Base-by-base conservation (phyloP, 768 basidiomycete species). In the Termitomyces sp. region DNA sequence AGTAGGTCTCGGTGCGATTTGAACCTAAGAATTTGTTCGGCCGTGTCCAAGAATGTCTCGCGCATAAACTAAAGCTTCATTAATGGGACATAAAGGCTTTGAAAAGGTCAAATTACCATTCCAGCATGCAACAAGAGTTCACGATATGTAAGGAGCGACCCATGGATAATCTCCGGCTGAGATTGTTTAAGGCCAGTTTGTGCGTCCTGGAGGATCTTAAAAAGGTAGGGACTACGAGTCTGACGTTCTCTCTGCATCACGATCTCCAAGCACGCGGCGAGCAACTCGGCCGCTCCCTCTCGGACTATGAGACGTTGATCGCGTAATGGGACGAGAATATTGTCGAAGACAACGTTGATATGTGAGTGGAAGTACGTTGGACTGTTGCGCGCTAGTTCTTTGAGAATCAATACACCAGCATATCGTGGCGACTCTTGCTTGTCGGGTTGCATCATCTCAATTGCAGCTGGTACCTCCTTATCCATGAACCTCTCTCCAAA, bases 221-320 rank as follows among this genome's bases (percentile, higher is more conserved):
- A 73, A 56, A 95, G 79, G 65, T 87, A 91, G 48, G 80, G 76
- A 64, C 77, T 87, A 53, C 79, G 82, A 0, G 80, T 75, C 63
- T 86, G 82, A 20, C 88, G 81, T 65, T 92, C 86, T 67, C 93
- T 75, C 62, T 81, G 77, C 28, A 84, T 83, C 10, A 96, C 85
- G 58, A 98, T 96, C 65, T 93, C 90, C 48, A 98, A 73, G 69
- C 94, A 96, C 1, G 90, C 90, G 0, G 94, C 92, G n/a, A 99
- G 78, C 4, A 98, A 81, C 64, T 96, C 92, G 0, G 94, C 93
- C 0, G 95, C 94, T 33, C 92, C 90, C 71, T 98, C 96, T 56
- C 96, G 78, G 13, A 98, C 92, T 68, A 92, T 88, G 50, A 94
- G 84, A 54, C 94, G 86, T 18, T 89, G 81, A 70, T 99, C 97